Evolutionary conservation across 2,329 filamentous ascomycete species (phyloP).

Genomic region (Nothophaeocryptopus gaeumannii): DNA sequence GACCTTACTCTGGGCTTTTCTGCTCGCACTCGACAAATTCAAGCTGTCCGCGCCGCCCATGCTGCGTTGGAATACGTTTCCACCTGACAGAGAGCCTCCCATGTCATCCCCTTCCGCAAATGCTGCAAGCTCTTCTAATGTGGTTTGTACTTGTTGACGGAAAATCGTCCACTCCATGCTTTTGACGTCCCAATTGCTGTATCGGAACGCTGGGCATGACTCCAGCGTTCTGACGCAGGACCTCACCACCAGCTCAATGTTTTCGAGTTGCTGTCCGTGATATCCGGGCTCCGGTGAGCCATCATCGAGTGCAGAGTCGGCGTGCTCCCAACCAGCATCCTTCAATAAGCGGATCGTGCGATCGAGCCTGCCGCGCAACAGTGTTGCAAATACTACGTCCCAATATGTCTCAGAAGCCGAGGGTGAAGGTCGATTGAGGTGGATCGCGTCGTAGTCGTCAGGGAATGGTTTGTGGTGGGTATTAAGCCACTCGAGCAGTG

Average conservation of each 20-base stretch:
- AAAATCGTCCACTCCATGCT: slow-evolving; percentile 81
- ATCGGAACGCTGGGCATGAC: slow-evolving; percentile 65
- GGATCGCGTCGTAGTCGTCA: slow-evolving; percentile 64
- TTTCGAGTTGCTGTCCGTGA: slow-evolving; percentile 69
- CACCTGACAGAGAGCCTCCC: slow-evolving; percentile 40
- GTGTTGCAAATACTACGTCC: slow-evolving; percentile 72
- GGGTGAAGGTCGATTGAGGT: slow-evolving; percentile 65
- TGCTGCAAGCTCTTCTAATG: slow-evolving; percentile 65
- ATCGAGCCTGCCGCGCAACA: slow-evolving; percentile 71
- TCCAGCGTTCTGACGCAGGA: slow-evolving; percentile 68
- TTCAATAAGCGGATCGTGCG: slow-evolving; percentile 67
- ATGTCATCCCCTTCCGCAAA: slow-evolving; percentile 72
- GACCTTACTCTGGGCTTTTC: slow-evolving; percentile 77
- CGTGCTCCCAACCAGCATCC: slow-evolving; percentile 74
- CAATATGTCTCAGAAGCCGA: slow-evolving; percentile 77
- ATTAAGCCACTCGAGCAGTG: slow-evolving; percentile 80
- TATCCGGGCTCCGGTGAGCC: slow-evolving; percentile 66
- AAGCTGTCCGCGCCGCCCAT: slow-evolving; percentile 39
- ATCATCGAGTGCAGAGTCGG: slow-evolving; percentile 59
- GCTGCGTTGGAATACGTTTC: slow-evolving; percentile 28
- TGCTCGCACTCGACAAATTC: slow-evolving; percentile 64
- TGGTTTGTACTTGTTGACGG: slow-evolving; percentile 63
- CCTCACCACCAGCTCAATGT: slow-evolving; percentile 64
- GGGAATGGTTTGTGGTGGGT: slow-evolving; percentile 70
- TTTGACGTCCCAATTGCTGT: slow-evolving; percentile 76